Evolutionary conservation across 106 monocot genomes (phyloP).

Genomic region (Triglochin maritima): DNA sequence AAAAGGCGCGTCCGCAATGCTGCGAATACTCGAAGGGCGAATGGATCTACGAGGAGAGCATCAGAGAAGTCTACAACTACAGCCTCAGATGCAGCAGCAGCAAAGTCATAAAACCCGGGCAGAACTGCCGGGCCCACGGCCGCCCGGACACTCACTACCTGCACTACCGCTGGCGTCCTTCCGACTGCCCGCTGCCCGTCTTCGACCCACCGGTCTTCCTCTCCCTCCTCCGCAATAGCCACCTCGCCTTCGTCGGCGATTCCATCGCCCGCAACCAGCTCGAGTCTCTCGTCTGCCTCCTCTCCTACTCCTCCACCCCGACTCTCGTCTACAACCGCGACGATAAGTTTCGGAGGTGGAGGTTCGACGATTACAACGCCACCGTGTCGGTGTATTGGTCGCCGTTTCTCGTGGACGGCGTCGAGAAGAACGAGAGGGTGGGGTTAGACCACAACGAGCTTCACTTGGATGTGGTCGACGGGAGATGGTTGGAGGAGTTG

Average conservation of each 20-base stretch:
- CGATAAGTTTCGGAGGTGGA: constrained; percentile 59
- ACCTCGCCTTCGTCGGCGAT: constrained; percentile 72
- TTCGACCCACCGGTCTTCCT: constrained; percentile 50
- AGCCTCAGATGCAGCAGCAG: constrained; percentile 44
- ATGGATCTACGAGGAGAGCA: constrained; percentile 33
- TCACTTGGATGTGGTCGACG: constrained; percentile 48
- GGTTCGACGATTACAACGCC: constrained; percentile 43
- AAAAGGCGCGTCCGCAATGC: constrained; percentile 10
- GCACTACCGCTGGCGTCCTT: constrained; percentile 57
- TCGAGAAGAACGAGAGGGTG: constrained; percentile 40
- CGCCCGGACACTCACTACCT: constrained; percentile 75
- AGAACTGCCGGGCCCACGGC: constrained; percentile 83
- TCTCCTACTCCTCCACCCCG: constrained; percentile 28
- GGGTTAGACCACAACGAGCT: constrained; percentile 59
- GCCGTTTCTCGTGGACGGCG: constrained; percentile 65
- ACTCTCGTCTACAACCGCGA: constrained; percentile 34
- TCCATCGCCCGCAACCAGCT: constrained; percentile 75
- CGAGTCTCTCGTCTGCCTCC: constrained; percentile 80
- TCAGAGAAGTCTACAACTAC: constrained; percentile 27
- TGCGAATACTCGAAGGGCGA: constrained; percentile 56
- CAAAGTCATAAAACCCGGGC: constrained; percentile 55
- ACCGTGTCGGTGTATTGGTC: constrained; percentile 88
- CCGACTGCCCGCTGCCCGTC: constrained; percentile 31
- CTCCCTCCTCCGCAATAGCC: constrained; percentile 26
- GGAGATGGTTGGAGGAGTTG: constrained; percentile 48